Evolutionary conservation across 73 alveolate species (phyloP), one percentile per base, ranked within the genome.

Genomic region (Symbiodinium pilosum): DNA sequence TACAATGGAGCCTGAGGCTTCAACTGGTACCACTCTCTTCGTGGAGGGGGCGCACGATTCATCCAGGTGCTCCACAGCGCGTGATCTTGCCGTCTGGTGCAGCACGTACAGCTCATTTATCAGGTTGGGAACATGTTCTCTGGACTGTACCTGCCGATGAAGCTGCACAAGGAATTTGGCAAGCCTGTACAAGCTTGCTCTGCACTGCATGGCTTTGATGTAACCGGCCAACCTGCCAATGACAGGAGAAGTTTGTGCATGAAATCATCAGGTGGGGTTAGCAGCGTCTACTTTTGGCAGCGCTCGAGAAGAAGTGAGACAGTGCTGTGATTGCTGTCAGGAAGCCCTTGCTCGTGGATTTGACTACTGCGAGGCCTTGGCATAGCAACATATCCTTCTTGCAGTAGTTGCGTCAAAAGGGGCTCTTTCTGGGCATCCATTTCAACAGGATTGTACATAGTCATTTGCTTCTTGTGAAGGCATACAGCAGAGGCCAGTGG

Each of bases 61-160:
- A 69, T 91, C 44, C 97, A 43, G 89, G 97, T 44, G 44, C 39
- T 26, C 73, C 73, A 30, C 36, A 64, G 81, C 12, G 24, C 18
- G 41, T 28, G 24, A n/a, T 24, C 39, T 18, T 47, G 59, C 59
- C 6, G 59, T 47, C 59, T 14, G 59, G 14, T 47, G 59, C 81
- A 64, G 40, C 24, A 64, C 38, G 14, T 47, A 14, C 81, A 64
- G 38, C 81, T 28, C 81, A 0, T 64, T 42, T 84, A 75, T 0
- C 87, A 91, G 97, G 81, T 91, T 42, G 97, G 97, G 75, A 91
- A 91, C 88, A 91, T 91, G 97, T 91, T 91, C 89, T 91, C 97
- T 12, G 97, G 97, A 16, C 97, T 91, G 43, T 69, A 42, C 41
- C 51, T 91, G 81, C 97, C 97, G 43, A 40, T 91, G 97, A 91